phyloP scores from a whole-genome alignment of 2,329 filamentous ascomycete genomes.

The Pseudogymnoascus sp. region DNA sequence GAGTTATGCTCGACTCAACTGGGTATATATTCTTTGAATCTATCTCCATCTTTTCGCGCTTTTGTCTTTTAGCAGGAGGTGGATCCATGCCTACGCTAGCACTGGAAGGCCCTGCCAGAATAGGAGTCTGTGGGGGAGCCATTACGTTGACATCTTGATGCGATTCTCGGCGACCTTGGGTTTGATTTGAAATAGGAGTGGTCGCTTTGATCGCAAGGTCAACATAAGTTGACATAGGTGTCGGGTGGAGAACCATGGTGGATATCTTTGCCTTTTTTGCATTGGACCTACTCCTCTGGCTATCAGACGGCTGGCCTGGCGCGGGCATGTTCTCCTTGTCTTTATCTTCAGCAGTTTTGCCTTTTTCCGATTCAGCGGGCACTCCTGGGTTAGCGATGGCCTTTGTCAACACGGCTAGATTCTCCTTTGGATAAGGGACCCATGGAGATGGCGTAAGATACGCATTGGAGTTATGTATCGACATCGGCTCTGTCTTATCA shows the following conservation, averaged over 20 bases:
- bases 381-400: constrained; percentile 18
- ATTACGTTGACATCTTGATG: constrained; percentile 34
- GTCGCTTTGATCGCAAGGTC: constrained; percentile 71
- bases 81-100: constrained; percentile 40
- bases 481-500: constrained; percentile 62
- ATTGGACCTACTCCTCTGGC: constrained; percentile 35
- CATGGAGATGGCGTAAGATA: constrained; percentile 86
- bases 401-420: constrained; percentile 17
- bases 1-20: constrained; percentile 68
- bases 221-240: constrained; percentile 62
- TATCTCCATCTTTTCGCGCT: constrained; percentile 65
- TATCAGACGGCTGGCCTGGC: constrained; percentile 40
- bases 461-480: constrained; percentile 85
- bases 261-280: constrained; percentile 55
- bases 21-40: constrained; percentile 65
- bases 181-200: constrained; percentile 46
- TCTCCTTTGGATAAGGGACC: constrained; percentile 62
- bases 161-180: constrained; percentile 39
- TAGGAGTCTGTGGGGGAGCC: constrained; percentile 60
- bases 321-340: constrained; percentile 54
- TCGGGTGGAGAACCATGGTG: constrained; percentile 80
- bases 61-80: constrained; percentile 58
- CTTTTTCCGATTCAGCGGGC: constrained; percentile 30
- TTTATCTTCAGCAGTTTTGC: constrained; percentile 35
- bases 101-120: constrained; percentile 51